Evolutionary conservation across 345 rosid species (phyloP).

Genomic region (Gossypioides kirkii): DNA sequence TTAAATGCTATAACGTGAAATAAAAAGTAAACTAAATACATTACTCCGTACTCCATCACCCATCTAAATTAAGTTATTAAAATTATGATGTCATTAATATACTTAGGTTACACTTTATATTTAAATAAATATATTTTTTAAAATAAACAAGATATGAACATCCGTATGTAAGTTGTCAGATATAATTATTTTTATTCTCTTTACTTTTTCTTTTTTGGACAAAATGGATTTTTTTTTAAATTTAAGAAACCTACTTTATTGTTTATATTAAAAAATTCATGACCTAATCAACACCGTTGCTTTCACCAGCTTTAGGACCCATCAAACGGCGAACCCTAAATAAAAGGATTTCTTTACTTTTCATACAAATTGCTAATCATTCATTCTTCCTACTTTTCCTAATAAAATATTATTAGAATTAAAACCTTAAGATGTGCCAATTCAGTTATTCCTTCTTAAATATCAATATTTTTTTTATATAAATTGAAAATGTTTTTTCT

Average conservation of each 20-base stretch:
- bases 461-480: no score
- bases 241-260: background rate
- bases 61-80: no score
- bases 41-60: no score
- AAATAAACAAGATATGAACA: background rate
- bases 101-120: no score
- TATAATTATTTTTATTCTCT: constrained; percentile 7
- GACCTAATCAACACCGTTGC: constrained; percentile 4
- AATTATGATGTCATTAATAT: no score
- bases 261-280: background rate
- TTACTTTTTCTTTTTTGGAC: background rate
- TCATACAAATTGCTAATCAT: constrained; percentile 28
- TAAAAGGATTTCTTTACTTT: background rate
- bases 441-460: no score
- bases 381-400: constrained; percentile 16
- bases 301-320: constrained; percentile 38
- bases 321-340: constrained; percentile 46
- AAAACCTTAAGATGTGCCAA: no score
- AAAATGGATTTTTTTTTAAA: background rate
- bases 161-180: background rate
- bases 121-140: no score
- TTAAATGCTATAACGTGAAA: no score
- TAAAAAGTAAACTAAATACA: no score
- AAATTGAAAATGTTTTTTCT: no score
- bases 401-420: constrained; percentile 15